Conservation (phyloP, 2,329 filamentous ascomycete species). For the Fusarium sp. region DNA sequence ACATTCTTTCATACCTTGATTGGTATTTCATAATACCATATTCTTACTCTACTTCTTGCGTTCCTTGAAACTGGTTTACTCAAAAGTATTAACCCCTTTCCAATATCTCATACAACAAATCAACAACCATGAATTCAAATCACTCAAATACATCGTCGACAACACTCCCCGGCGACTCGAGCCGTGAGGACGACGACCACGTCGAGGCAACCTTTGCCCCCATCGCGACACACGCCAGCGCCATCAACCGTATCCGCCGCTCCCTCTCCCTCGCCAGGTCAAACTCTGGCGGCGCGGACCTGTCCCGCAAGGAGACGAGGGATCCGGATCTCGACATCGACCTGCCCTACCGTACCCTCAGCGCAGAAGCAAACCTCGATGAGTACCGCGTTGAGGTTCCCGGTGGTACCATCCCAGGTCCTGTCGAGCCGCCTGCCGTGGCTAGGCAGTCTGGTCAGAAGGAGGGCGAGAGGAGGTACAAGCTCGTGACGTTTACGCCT, state of each 20-base stretch:
- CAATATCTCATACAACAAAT: not conserved
- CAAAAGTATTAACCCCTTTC: not conserved
- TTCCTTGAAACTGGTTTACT: not conserved
- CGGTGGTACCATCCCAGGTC: conserved; percentile 69
- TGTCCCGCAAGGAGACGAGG: conserved; percentile 49
- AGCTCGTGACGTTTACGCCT: conserved; percentile 73
- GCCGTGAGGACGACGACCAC: conserved; percentile 13
- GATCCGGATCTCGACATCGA: conserved; percentile 63
- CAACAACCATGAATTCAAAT: conserved; percentile 15
- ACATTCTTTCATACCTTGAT: not conserved
- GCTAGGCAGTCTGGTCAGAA: conserved; percentile 33
- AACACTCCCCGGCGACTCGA: conserved; percentile 23
- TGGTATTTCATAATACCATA: not conserved
- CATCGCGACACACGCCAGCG: conserved; percentile 36
- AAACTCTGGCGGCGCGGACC: conserved; percentile 7
- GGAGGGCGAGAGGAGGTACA: conserved; percentile 51
- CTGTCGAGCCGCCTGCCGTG: conserved; percentile 43
- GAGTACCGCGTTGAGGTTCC: conserved; percentile 75
- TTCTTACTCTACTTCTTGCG: not conserved
- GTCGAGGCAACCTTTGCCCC: conserved; percentile 34
- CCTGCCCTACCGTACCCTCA: conserved; percentile 75
- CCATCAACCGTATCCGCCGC: conserved; percentile 32
- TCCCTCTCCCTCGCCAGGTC: conserved; percentile 38
- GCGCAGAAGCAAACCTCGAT: conserved; percentile 68
- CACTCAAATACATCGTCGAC: conserved; percentile 34